Evolutionary conservation across 768 basidiomycete species (phyloP).

Genomic region (Pholiota microspora): DNA sequence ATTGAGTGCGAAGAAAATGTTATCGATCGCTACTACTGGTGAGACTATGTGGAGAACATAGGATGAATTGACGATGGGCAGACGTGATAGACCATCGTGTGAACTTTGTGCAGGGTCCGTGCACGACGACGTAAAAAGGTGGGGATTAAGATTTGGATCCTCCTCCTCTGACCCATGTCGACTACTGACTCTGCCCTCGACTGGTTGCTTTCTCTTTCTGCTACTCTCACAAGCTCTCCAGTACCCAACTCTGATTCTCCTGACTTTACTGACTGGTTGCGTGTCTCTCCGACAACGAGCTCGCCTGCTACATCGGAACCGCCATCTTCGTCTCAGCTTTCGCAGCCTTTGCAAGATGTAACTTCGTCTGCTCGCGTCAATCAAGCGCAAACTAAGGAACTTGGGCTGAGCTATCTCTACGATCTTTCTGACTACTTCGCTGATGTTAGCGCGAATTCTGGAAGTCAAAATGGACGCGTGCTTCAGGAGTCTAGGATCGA

Average conservation of each 20-base stretch:
- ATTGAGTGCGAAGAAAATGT: no score
- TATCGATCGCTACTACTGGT: no score
- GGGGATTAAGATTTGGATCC: no score
- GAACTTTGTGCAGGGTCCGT: background rate
- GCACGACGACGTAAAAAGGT: background rate
- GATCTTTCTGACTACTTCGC: constrained; percentile 9
- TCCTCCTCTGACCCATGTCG: constrained; percentile 11
- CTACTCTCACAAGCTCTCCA: constrained; percentile 19
- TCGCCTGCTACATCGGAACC: constrained; percentile 15
- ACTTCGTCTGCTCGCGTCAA: constrained; percentile 21
- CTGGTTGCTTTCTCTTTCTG: constrained; percentile 20
- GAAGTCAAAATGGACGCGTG: constrained; percentile 2
- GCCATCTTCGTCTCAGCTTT: constrained; percentile 7
- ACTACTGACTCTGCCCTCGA: constrained; percentile 19
- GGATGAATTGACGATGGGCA: no score
- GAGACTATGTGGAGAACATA: no score
- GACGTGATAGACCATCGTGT: background rate
- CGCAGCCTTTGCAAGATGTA: constrained; percentile 21
- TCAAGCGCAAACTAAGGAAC: constrained; percentile 6
- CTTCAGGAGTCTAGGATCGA: background rate
- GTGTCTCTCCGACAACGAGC: constrained; percentile 21
- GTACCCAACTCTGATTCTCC: constrained; percentile 16
- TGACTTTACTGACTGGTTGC: constrained; percentile 29
- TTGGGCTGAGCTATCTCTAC: constrained; percentile 17
- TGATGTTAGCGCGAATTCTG: constrained; percentile 1